Conservation (phyloP, 1,284 basidiomycete species). For the Trichosporon coremiiforme region DNA sequence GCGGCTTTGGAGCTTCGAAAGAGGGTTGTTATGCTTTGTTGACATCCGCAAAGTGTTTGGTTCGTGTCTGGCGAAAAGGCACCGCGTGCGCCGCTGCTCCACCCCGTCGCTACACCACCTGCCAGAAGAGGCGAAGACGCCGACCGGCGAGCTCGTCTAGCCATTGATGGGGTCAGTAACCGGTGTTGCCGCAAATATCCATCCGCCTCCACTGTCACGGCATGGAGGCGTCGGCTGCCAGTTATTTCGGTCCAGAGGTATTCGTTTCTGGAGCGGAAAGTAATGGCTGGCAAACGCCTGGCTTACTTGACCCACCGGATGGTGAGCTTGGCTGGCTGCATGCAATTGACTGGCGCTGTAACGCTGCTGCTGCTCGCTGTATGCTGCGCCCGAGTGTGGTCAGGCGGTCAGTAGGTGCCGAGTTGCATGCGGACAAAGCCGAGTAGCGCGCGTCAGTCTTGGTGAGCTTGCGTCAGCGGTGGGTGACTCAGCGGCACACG, state of each 20-base stretch:
- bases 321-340: not conserved
- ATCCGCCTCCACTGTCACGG: not conserved
- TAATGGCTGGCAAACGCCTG: not conserved
- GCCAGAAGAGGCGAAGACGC: not conserved
- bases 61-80: not conserved
- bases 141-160: not conserved
- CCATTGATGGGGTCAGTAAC: not conserved
- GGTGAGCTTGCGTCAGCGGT: too few species aligned
- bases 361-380: not conserved
- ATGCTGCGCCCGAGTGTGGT: not conserved
- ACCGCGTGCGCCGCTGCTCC: too few species aligned
- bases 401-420: not conserved
- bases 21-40: not conserved
- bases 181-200: not conserved
- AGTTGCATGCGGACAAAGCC: not conserved
- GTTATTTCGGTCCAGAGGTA: not conserved
- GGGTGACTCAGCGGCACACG: not conserved
- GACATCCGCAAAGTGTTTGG: not conserved
- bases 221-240: not conserved
- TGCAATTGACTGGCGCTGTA: not conserved
- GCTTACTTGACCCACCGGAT: not conserved
- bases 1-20: constrained; percentile 5
- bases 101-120: not conserved
- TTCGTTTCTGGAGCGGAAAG: not conserved
- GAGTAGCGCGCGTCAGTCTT: not conserved